These are phyloP conservation scores for Starmerella riodocensis DNA, from an alignment of 805 yeast genomes.

Conservation along the genomic window DNA sequence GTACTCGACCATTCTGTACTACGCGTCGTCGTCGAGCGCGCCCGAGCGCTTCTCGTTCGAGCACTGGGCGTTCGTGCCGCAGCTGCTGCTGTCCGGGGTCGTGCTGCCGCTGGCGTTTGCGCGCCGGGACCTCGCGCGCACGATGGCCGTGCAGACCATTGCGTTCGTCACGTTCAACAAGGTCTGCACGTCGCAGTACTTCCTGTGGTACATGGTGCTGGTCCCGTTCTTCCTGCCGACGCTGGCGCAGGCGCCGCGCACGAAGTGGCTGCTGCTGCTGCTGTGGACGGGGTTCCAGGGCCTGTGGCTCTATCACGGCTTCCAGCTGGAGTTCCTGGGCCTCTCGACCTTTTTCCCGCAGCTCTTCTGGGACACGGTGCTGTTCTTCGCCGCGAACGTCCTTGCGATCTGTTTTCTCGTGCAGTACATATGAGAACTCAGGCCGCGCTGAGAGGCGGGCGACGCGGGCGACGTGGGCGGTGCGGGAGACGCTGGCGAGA, in stretches of 20 bases:
- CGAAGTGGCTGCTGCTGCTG: constrained; percentile 25
- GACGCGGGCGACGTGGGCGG: too few relatives aligned
- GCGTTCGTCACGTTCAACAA: constrained; percentile 68
- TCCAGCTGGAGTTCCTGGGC: constrained; percentile 69
- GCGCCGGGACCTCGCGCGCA: constrained; percentile 33
- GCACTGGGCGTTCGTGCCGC: constrained; percentile 69
- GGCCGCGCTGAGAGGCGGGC: too few relatives aligned
- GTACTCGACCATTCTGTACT: constrained; percentile 55
- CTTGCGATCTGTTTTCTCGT: constrained; percentile 48
- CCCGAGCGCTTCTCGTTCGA: constrained; percentile 20
- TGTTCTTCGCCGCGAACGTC: constrained; percentile 50
- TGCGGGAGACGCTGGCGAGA: too few relatives aligned
- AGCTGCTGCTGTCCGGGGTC: constrained; percentile 45
- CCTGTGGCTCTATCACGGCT: constrained; percentile 68
- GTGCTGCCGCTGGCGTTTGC: constrained; percentile 44
- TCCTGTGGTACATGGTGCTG: constrained; percentile 83
- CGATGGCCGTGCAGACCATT: constrained; percentile 64
- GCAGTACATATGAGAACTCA: constrained; percentile 29
- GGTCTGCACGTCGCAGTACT: constrained; percentile 88
- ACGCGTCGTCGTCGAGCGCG: constrained; percentile 22
- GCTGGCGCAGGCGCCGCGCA: constrained; percentile 28
- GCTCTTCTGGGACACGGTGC: constrained; percentile 40
- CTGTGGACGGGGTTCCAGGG: constrained; percentile 66
- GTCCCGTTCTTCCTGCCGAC: constrained; percentile 56
- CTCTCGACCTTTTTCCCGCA: constrained; percentile 46